Conservation (phyloP, 2,329 filamentous ascomycete species). For the Penicillium sp. region DNA sequence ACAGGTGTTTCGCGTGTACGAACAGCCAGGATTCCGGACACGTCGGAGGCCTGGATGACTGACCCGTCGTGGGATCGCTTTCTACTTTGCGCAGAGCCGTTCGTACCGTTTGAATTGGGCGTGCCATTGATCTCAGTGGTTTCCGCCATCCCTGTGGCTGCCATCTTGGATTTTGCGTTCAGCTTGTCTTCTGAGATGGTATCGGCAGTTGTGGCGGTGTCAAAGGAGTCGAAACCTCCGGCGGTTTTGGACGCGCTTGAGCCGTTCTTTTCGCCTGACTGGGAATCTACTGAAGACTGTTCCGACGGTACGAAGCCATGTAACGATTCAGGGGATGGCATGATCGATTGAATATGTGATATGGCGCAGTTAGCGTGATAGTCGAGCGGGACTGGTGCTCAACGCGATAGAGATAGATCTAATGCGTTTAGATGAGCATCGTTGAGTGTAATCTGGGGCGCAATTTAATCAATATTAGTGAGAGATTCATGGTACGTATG, state of each 20-base stretch:
- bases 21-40: constrained; percentile 28
- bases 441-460: constrained; percentile 20
- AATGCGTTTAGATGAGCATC: constrained; percentile 31
- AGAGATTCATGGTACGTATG: neutral
- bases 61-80: constrained; percentile 62
- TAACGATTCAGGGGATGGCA: constrained; percentile 37
- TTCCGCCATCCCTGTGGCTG: constrained; percentile 47
- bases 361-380: constrained; percentile 21
- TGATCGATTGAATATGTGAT: constrained; percentile 19
- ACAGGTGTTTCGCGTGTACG: constrained; percentile 43
- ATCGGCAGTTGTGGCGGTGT: constrained; percentile 33
- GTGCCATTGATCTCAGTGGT: constrained; percentile 30
- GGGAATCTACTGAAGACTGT: constrained; percentile 24
- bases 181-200: constrained; percentile 59
- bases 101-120: constrained; percentile 39
- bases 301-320: constrained; percentile 23
- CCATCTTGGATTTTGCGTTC: constrained; percentile 58
- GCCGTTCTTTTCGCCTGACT: constrained; percentile 24
- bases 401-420: constrained; percentile 24
- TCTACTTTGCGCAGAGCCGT: constrained; percentile 51
- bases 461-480: constrained; percentile 8
- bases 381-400: constrained; percentile 21
- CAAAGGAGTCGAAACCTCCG: constrained; percentile 22
- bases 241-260: constrained; percentile 23
- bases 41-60: constrained; percentile 45